phyloP scores from a whole-genome alignment of 2,329 filamentous ascomycete species.

The Fusarium sp. region DNA sequence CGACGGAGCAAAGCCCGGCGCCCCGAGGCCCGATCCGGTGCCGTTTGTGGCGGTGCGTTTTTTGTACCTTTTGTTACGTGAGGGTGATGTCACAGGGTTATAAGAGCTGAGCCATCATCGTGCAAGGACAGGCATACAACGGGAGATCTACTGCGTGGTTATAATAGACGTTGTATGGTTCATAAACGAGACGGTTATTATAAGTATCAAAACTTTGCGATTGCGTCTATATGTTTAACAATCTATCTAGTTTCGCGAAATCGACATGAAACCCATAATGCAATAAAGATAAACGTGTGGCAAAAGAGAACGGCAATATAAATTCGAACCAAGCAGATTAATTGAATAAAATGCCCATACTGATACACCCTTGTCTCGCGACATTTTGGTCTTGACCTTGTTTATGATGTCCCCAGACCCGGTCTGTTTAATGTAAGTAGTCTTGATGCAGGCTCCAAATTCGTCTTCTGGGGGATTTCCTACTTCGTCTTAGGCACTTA shows the following conservation, averaged over 20 bases:
- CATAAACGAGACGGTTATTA: neutral
- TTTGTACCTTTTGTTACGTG: neutral
- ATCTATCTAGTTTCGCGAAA: conserved; percentile 2
- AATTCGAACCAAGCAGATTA: neutral
- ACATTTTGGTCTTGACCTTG: neutral
- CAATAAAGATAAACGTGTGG: conserved; percentile 2
- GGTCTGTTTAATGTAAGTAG: neutral
- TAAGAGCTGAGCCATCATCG: neutral
- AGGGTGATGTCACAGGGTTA: conserved; percentile 1
- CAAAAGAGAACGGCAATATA: neutral
- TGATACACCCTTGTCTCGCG: conserved; percentile 9
- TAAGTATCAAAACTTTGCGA: neutral
- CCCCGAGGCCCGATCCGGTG: neutral
- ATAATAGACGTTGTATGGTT: neutral
- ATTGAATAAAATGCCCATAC: neutral
- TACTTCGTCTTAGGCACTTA: neutral
- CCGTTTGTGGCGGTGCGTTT: neutral
- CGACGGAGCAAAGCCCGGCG: neutral
- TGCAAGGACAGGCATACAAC: neutral
- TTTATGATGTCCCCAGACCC: neutral
- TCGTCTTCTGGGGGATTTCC: neutral
- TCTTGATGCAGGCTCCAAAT: neutral
- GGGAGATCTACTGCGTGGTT: neutral
- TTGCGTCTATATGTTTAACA: neutral
- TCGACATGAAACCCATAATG: neutral